These are phyloP conservation scores for Phytophthora europaea DNA, from an alignment of 352 stramenopile species.

Conservation along the genomic window DNA sequence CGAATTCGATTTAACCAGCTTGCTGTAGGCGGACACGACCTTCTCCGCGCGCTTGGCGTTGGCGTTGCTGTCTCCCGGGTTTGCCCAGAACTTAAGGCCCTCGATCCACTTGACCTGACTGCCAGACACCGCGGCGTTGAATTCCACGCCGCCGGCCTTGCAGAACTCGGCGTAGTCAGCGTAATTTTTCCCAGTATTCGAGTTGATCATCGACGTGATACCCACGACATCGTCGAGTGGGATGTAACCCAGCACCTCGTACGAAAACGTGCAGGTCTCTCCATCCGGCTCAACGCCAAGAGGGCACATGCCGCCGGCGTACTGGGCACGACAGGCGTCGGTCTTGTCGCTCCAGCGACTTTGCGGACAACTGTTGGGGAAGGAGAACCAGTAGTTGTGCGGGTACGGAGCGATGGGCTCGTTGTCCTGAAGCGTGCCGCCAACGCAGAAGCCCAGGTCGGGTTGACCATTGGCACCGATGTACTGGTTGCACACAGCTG, in stretches of 20 bases:
- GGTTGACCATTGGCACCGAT: conserved; percentile 49
- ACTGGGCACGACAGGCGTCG: conserved; percentile 41
- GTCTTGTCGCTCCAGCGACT: conserved; percentile 58
- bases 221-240: conserved; percentile 74
- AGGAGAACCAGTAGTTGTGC: conserved; percentile 87
- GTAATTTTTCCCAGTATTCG: conserved; percentile 45
- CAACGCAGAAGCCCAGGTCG: conserved; percentile 63
- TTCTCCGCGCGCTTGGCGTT: conserved; percentile 58
- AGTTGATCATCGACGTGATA: conserved; percentile 71
- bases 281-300: conserved; percentile 65
- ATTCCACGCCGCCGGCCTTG: conserved; percentile 60
- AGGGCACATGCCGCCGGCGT: conserved; percentile 56
- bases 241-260: conserved; percentile 72
- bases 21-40: conserved; percentile 61
- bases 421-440: conserved; percentile 48
- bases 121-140: conserved; percentile 43
- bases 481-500: conserved; percentile 65
- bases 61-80: conserved; percentile 50
- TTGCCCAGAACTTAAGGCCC: conserved; percentile 74
- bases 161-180: conserved; percentile 73
- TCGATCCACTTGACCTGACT: conserved; percentile 41
- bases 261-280: conserved; percentile 69
- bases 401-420: conserved; percentile 76
- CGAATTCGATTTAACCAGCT: conserved; percentile 38
- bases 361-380: conserved; percentile 74